These are phyloP conservation scores for Umbelopsis ramanniana DNA, from an alignment of 192 early-diverging fungal species.

Conservation along the genomic window DNA sequence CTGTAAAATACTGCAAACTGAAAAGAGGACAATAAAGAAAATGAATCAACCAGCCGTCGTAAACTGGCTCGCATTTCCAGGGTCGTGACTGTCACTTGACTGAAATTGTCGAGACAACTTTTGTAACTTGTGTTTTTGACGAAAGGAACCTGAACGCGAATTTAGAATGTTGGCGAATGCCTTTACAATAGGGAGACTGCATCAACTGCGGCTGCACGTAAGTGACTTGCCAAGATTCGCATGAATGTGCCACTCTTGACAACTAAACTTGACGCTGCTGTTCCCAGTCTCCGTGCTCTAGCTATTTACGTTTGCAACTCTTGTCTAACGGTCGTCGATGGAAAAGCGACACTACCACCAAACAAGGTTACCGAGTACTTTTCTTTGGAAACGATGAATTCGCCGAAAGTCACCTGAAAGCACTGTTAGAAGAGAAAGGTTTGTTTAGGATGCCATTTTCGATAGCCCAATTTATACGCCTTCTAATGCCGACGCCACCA, in stretches of 20 bases:
- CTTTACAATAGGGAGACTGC: too few species aligned
- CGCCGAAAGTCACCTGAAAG: conserved; percentile 62
- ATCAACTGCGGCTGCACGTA: too few species aligned
- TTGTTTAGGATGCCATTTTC: conserved; percentile 22
- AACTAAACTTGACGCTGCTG: not conserved
- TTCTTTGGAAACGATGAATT: conserved; percentile 94
- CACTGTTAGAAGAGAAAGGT: conserved; percentile 59
- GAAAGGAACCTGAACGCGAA: too few species aligned
- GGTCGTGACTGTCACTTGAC: too few species aligned
- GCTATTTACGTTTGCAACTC: not conserved
- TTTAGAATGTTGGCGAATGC: too few species aligned
- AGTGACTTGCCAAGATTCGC: too few species aligned
- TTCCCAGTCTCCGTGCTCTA: not conserved
- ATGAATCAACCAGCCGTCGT: too few species aligned
- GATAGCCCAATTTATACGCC: not conserved
- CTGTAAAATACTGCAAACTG: too few species aligned
- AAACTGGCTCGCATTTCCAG: too few species aligned
- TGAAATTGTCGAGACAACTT: too few species aligned
- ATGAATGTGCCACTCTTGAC: not conserved
- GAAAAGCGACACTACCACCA: not conserved
- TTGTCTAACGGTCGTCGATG: not conserved
- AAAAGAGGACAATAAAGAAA: too few species aligned
- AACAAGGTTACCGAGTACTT: conserved; percentile 47
- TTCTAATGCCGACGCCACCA: conserved; percentile 30
- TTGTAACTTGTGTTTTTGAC: too few species aligned